A percentile compares a stretch with the other conserved stretches of the same genome.
Conservation (phyloP, 768 basidiomycete species). For the Strobilomyces echinocephalus region DNA sequence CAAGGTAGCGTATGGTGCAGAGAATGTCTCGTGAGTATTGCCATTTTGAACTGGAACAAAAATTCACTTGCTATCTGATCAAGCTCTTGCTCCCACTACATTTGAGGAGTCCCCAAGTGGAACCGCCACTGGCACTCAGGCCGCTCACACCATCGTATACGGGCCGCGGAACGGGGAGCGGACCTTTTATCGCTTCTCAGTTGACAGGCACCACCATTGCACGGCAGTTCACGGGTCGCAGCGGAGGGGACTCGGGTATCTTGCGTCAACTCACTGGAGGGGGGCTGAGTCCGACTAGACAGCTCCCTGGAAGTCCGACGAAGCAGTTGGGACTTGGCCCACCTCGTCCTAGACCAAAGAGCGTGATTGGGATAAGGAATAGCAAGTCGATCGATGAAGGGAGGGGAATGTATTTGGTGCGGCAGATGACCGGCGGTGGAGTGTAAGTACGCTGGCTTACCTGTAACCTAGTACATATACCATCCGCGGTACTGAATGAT, state of each 20-base stretch:
- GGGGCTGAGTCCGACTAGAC: slow-evolving; percentile 61
- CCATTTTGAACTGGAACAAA: neutral
- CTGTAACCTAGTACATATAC: too few species aligned
- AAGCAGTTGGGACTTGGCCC: slow-evolving; percentile 51
- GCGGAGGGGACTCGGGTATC: slow-evolving; percentile 34
- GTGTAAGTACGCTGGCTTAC: too few species aligned
- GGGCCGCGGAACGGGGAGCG: slow-evolving; percentile 30
- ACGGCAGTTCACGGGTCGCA: slow-evolving; percentile 67
- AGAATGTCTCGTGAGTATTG: slow-evolving; percentile 65
- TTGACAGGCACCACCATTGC: slow-evolving; percentile 67
- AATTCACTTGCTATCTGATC: slow-evolving; percentile 9
- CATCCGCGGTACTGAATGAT: too few species aligned
- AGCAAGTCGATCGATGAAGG: slow-evolving; percentile 64
- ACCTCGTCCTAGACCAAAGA: slow-evolving; percentile 65
- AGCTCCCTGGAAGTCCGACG: slow-evolving; percentile 62
- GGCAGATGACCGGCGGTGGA: slow-evolving; percentile 67
- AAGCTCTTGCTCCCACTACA: slow-evolving; percentile 55
- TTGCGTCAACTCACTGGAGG: slow-evolving; percentile 63
- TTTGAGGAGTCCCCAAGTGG: slow-evolving; percentile 44
- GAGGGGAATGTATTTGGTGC: slow-evolving; percentile 64
- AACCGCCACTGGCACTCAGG: slow-evolving; percentile 52
- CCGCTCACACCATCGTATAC: slow-evolving; percentile 45
- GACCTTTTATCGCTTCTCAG: slow-evolving; percentile 44
- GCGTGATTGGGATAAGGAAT: slow-evolving; percentile 66
- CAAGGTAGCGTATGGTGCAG: slow-evolving; percentile 78